These are phyloP conservation scores for Beauveria varroae DNA, from an alignment of 2,329 filamentous ascomycete species.

Conservation along the genomic window DNA sequence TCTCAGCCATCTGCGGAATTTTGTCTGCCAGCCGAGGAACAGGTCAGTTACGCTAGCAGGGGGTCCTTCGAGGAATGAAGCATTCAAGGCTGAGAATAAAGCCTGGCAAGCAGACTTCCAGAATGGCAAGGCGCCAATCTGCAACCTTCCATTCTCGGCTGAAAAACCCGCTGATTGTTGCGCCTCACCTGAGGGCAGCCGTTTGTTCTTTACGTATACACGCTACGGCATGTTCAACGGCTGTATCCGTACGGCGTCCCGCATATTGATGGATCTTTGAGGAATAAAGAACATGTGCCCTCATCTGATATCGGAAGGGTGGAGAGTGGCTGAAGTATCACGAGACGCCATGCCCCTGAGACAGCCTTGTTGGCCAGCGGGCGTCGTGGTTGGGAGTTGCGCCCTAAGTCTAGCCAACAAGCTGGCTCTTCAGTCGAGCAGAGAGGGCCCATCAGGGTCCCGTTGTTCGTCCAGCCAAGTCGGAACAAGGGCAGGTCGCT, in stretches of 20 bases:
- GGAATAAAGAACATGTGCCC: too few species aligned
- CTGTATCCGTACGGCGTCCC: not conserved
- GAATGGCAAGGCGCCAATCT: not conserved
- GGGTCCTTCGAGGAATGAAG: not conserved
- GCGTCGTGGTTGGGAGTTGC: not conserved
- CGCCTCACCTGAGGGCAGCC: too few species aligned
- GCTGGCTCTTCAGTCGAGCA: not conserved
- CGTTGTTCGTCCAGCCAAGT: not conserved
- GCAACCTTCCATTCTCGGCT: not conserved
- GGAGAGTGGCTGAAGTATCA: not conserved
- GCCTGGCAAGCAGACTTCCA: not conserved
- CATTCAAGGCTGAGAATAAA: slow-evolving; percentile 1
- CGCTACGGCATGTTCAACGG: not conserved
- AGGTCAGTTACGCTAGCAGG: not conserved
- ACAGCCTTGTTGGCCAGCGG: too few species aligned
- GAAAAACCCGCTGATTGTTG: too few species aligned
- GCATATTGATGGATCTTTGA: not conserved
- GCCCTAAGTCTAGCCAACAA: not conserved
- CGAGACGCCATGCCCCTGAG: too few species aligned
- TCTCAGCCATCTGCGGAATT: not conserved
- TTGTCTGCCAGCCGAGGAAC: too few species aligned
- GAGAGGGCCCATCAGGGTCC: not conserved
- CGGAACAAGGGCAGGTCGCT: too few species aligned
- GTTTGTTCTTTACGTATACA: not conserved
- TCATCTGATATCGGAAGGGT: not conserved